Evolutionary conservation across 129 eudicot genomes (phyloP), one percentile per base, ranked within the genome.

Genomic region (Arctium lappa): DNA sequence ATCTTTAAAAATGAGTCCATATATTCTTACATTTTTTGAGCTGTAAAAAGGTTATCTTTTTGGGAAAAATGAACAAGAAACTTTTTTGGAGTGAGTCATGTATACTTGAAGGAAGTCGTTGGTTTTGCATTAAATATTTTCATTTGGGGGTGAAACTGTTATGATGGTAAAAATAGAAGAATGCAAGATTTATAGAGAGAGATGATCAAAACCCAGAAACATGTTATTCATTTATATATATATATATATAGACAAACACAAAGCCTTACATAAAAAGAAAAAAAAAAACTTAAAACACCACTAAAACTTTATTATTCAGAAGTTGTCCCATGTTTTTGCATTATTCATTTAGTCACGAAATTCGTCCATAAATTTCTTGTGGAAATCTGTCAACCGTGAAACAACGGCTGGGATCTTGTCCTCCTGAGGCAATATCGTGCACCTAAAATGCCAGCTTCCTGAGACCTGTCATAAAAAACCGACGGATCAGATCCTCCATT

Each of bases 371-470:
- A 95, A 90, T 42, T 70, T 73, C 79, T 86, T 87, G 86, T 95
- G 99, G 74, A 93, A 95, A 16, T 87, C 90, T 30, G 91, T 91
- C 75, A 95, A 85, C 31, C 88, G 89, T 40, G 92, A 79, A 33
- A 95, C 90, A 9, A 95, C 75, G 27, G 91, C 97, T 33, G 97
- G 97, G 27, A 95, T 95, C 86, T 91, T 95, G 9, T 95, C 95
- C 92, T 95, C 99, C 5, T 90, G 99, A 37, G 99, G 99, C 83
- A 95, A 89, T 77, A 95, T 89, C 15, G 97, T 93, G 90, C 94
- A 91, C 90, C 99, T 89, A 78, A 95, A 82, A 81, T 95, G 99
- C 99, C 99, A 95, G 1, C 97, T 93, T 74, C 97, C 97, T 1
- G 97, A 92, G 6, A 93, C 97, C 97, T 72, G 73, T 72, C 68